These are phyloP conservation scores for Avena insularis DNA, from an alignment of 176 grass and related monocot genomes.

Conservation along the genomic window DNA sequence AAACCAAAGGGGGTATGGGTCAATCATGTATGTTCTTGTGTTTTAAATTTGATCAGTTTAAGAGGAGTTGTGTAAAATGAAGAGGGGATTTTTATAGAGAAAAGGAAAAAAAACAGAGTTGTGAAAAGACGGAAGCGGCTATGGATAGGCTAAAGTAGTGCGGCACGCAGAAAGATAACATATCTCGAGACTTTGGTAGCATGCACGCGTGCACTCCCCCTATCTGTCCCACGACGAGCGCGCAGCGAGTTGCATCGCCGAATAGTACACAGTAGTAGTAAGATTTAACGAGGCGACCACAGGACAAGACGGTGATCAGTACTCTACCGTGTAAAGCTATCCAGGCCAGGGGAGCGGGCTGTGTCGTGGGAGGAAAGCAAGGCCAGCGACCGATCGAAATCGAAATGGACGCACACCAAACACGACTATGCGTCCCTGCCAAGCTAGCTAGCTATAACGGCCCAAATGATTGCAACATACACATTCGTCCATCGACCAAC, in stretches of 20 bases:
- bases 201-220: background rate
- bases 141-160: background rate
- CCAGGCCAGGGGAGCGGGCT: background rate
- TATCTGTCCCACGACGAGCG: background rate
- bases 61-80: no score
- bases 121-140: background rate
- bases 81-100: no score
- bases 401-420: slow-evolving; percentile 53
- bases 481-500: background rate
- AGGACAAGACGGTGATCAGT: background rate
- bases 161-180: slow-evolving; percentile 41
- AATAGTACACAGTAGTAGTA: background rate
- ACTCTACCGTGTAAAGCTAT: slow-evolving; percentile 27
- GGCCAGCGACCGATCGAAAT: background rate
- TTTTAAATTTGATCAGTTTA: no score
- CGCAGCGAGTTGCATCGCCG: background rate
- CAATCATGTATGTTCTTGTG: no score
- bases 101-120: background rate
- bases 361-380: slow-evolving; percentile 46
- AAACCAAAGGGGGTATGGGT: no score
- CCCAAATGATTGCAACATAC: slow-evolving; percentile 49
- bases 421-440: slow-evolving; percentile 28
- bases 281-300: slow-evolving; percentile 6
- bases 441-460: slow-evolving; percentile 5
- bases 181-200: slow-evolving; percentile 2